These are phyloP conservation scores for Hexamita inflata DNA, from an alignment of 208 protist genomes.

Conservation along the genomic window DNA sequence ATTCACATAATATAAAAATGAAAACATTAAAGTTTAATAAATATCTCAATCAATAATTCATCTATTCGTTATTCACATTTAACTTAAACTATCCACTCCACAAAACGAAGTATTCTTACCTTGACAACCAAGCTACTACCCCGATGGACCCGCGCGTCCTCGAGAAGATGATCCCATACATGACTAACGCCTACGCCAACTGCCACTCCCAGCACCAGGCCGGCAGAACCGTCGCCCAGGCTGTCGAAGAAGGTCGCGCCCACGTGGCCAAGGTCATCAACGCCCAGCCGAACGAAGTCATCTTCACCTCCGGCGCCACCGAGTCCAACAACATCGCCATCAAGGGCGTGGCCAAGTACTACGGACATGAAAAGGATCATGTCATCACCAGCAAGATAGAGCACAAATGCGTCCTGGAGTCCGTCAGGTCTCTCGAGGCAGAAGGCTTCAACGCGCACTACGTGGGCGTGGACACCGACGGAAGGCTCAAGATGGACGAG, in stretches of 20 bases:
- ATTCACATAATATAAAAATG: no score
- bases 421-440: conserved; percentile 19
- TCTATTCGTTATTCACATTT: no score
- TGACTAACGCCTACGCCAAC: conserved; percentile 90
- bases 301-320: conserved; percentile 37
- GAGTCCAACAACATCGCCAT: conserved; percentile 39
- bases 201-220: conserved; percentile 87
- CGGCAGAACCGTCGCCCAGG: conserved; percentile 76
- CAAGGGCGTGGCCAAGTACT: conserved; percentile 27
- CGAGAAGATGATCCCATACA: conserved; percentile 89
- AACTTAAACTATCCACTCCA: no score
- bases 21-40: no score
- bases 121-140: conserved; percentile 81
- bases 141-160: conserved; percentile 83
- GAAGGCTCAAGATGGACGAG: conserved; percentile 25
- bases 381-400: conserved; percentile 27
- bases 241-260: conserved; percentile 75
- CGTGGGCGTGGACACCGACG: conserved; percentile 24
- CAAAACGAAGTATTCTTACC: no score
- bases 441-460: conserved; percentile 28
- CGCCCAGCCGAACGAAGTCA: conserved; percentile 79
- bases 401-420: conserved; percentile 41
- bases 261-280: conserved; percentile 68
- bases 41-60: no score
- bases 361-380: conserved; percentile 12